phyloP scores from a whole-genome alignment of 2,329 filamentous ascomycete species.

The Penicillium digitatum region DNA sequence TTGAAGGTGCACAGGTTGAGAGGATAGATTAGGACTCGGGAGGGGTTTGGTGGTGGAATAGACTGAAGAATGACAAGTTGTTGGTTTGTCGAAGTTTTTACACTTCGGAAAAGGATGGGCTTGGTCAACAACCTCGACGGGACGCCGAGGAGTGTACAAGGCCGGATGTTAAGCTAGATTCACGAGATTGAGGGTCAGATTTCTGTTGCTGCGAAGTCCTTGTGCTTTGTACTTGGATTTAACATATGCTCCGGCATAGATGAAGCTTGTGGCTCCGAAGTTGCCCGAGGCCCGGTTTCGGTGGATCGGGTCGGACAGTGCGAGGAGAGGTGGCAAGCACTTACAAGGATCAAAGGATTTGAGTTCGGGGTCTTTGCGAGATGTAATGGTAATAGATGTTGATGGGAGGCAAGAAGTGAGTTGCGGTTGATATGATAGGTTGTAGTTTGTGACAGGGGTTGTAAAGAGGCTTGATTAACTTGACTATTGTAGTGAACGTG shows the following conservation, averaged over 20 bases:
- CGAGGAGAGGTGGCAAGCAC: conserved; percentile 16
- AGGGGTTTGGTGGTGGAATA: neutral
- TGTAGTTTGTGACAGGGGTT: neutral
- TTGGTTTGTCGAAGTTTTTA: neutral
- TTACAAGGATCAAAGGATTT: conserved; percentile 9
- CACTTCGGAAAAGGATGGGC: neutral
- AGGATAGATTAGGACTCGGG: neutral
- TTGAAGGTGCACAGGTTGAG: neutral
- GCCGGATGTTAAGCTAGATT: neutral
- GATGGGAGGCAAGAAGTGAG: neutral
- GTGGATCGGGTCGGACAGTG: conserved; percentile 13
- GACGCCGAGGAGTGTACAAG: neutral
- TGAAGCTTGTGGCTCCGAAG: conserved; percentile 11
- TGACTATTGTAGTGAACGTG: neutral
- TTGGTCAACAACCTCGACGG: conserved; percentile 9
- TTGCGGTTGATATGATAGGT: neutral
- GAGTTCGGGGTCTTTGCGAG: neutral
- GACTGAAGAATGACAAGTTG: neutral
- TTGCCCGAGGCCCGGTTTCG: conserved; percentile 15
- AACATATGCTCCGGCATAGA: conserved; percentile 7
- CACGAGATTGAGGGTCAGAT: conserved; percentile 1
- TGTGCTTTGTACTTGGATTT: conserved; percentile 7
- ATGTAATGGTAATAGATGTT: neutral
- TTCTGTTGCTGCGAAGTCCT: neutral
- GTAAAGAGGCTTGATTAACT: neutral